Base-by-base conservation (phyloP, 495 filamentous ascomycete genomes). In the Daldinia vernicosa region DNA sequence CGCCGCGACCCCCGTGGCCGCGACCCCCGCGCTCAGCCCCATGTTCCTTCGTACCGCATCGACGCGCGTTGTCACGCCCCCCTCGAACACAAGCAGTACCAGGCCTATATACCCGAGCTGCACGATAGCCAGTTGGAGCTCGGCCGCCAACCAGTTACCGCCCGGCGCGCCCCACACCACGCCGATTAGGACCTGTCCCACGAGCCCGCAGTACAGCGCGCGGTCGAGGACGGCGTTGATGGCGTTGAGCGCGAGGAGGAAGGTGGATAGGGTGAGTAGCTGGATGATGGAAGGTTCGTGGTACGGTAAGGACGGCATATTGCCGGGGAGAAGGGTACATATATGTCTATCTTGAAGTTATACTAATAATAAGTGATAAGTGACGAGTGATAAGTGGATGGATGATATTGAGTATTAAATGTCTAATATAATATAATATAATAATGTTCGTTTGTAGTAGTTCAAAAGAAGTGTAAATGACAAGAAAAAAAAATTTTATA, bases 91-190 rank as follows among this genome's bases (percentile, higher is more conserved):
- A 9, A 95, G 79, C 47, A 93, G 77, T 12, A 94, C 86, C 39
- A 95, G 71, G 0, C 93, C 92, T 0, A 95, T 77, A 73, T 94
- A 95, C 0, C 92, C 92, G n/a, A 95, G 74, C 47, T 89, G 84
- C 8, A 90, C 85, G 47, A 93, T 84, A 0, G 83, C 81, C 3
- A 84, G 72, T 76, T 94, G 83, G 84, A 85, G 89, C 71, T 87
- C 82, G 28, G 79, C 76, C 1, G 70, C 53, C 9, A 84, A 69
- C 50, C 50, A 53, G 62, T 75, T 74, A 11, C 81, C 75, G 24
- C 72, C 83, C 84, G 0, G 91, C 91, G 0, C 83, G 83, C 27
- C 92, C 83, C 87, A 95, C 30, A 89, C 82, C 3, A 92, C 83
- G 28, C 92, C 92, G 27, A 94, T 76, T 17, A 95, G 79, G 19